Conservation (phyloP, 2,329 filamentous ascomycete genomes). For the Cercospora janseana region DNA sequence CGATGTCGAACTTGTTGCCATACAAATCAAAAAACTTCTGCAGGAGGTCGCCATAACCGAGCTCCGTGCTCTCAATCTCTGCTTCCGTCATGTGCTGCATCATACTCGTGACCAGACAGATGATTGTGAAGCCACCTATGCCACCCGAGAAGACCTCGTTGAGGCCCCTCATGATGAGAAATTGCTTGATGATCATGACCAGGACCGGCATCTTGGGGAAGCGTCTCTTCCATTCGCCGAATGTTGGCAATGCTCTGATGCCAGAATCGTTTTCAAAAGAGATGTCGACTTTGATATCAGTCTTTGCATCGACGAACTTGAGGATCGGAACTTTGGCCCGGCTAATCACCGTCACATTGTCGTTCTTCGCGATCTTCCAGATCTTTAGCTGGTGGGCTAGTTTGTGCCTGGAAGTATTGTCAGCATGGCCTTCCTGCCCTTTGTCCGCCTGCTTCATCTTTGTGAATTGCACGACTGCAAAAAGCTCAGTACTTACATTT, state of each 20-base stretch:
- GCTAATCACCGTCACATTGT: slow-evolving; percentile 65
- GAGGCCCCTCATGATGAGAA: slow-evolving; percentile 80
- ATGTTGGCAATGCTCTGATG: slow-evolving; percentile 74
- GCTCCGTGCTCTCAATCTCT: slow-evolving; percentile 58
- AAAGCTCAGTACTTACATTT: slow-evolving; percentile 42
- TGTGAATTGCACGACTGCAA: not conserved
- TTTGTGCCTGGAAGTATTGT: slow-evolving; percentile 41
- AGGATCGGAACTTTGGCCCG: slow-evolving; percentile 84
- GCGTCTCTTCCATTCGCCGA: slow-evolving; percentile 71
- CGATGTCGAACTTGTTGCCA: slow-evolving; percentile 74
- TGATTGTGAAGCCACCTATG: slow-evolving; percentile 89
- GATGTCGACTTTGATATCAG: slow-evolving; percentile 81
- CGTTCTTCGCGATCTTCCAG: slow-evolving; percentile 56
- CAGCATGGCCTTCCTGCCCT: too few species aligned
- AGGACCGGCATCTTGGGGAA: slow-evolving; percentile 85
- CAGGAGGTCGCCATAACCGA: slow-evolving; percentile 71
- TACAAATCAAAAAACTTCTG: slow-evolving; percentile 89
- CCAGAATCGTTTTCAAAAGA: slow-evolving; percentile 92
- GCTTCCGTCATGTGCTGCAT: slow-evolving; percentile 75
- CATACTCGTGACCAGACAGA: slow-evolving; percentile 87
- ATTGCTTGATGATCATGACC: slow-evolving; percentile 88
- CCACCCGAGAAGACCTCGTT: slow-evolving; percentile 92
- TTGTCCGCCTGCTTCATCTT: too few species aligned
- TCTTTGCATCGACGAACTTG: slow-evolving; percentile 79
- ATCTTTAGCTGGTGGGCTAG: slow-evolving; percentile 61